Evolutionary conservation across 140 eudicot genomes (phyloP), one percentile per base, ranked within the genome.

Genomic region (Stevia rebaudiana): DNA sequence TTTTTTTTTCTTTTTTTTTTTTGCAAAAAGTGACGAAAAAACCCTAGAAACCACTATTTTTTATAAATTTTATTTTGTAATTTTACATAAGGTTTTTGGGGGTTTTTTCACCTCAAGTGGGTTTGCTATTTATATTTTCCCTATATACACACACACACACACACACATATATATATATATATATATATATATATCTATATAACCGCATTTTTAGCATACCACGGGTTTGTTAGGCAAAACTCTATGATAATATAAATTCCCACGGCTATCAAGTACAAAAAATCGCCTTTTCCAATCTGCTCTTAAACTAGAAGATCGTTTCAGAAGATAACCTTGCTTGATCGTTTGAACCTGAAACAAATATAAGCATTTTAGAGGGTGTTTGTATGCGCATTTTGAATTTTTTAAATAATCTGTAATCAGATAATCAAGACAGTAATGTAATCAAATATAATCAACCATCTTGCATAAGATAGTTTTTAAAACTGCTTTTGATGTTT

Each of bases 231-330:
- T 67, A 55, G 85, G 81, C 63, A 76, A 74, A 47, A 72, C 74
- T 63, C 96, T 74, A 68, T 85, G 81, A 81, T 92, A 92, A 77
- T 85, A 88, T 35, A 92, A 82, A 61, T 77, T 85, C 75, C 98
- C 96, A 1, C 84, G 94, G 70, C 90, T 88, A 84, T 92, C 98
- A 52, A 92, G 98, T 35, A 92, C 88, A 76, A 92, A 88, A 72
- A 88, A 92, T 56, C 94, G 84, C 54, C 98, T 83, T 61, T 88
- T 92, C 96, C 96, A 92, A 76, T 88, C 96, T 50, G 95, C 96
- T 73, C 96, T 85, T 67, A 85, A 74, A 78, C 94, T 92, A 65
- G 96, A 83, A 67, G 98, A 92, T 31, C 90, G 83, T 76, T 92
- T 92, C 36, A 88, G 66, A 62, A 92, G 98, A 78, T 92, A 92